Conservation (phyloP, 2,329 filamentous ascomycete species). For the Trichoderma afroharzianum region DNA sequence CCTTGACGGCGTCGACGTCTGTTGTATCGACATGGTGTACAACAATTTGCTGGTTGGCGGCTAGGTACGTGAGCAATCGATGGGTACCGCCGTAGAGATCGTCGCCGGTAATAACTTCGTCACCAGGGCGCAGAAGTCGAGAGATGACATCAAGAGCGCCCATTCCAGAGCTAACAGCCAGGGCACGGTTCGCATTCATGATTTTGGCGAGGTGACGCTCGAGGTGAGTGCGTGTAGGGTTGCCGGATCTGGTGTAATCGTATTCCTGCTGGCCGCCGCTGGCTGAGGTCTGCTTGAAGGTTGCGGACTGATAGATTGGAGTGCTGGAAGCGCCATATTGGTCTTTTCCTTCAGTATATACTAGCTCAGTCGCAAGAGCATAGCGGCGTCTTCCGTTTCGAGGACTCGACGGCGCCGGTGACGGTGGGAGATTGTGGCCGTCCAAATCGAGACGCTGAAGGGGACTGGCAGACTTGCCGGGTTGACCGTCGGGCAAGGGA, state of each 20-base stretch:
- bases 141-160: conserved; percentile 95
- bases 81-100: conserved; percentile 96
- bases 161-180: conserved; percentile 97
- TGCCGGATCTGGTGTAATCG: conserved; percentile 97
- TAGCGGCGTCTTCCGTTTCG: conserved; percentile 78
- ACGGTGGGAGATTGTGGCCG: conserved; percentile 82
- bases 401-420: conserved; percentile 88
- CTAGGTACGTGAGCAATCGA: conserved; percentile 86
- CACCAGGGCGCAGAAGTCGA: conserved; percentile 81
- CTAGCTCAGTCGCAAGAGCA: conserved; percentile 90
- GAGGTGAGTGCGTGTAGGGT: conserved; percentile 91
- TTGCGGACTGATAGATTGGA: conserved; percentile 97
- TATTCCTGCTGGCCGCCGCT: conserved; percentile 80
- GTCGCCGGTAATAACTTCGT: conserved; percentile 95
- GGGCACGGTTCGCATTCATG: conserved; percentile 87
- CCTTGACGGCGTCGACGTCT: conserved; percentile 63
- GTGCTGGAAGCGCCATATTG: conserved; percentile 96
- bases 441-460: conserved; percentile 68
- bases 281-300: conserved; percentile 89
- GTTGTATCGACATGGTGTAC: conserved; percentile 98
- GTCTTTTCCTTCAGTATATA: conserved; percentile 93
- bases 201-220: conserved; percentile 98
- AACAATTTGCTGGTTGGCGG: conserved; percentile 82
- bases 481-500: conserved; percentile 25
- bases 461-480: conserved; percentile 32